A percentile compares a stretch with the other conserved stretches of the same genome.
Conservation (phyloP, 164 flowering plant species). For the Malania oleifera region DNA sequence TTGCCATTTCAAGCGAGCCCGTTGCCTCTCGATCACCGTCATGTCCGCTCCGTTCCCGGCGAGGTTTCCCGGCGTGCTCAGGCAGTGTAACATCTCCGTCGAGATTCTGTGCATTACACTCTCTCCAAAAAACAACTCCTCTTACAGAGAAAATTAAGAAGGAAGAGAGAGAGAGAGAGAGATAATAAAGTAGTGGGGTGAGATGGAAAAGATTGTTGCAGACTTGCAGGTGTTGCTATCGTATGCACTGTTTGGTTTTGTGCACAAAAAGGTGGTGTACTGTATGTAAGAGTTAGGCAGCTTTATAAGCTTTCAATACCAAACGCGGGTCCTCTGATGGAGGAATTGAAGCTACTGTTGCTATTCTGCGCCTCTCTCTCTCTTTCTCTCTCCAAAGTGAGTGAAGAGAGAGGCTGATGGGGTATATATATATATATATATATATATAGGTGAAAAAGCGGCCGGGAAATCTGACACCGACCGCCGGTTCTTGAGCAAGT, state of each 20-base stretch:
- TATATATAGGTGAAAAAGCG: constrained; percentile 8
- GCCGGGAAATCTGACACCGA: constrained; percentile 16
- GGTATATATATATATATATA: constrained; percentile 12
- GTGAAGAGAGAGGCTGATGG: constrained; percentile 1
- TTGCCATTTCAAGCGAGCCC: constrained; percentile 53
- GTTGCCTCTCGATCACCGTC: constrained; percentile 59
- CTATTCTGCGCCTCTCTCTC: background rate
- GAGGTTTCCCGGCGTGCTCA: constrained; percentile 20
- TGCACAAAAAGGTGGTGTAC: background rate
- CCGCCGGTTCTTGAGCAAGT: constrained; percentile 16
- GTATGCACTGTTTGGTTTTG: background rate
- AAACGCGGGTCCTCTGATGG: constrained; percentile 11
- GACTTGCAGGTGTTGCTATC: background rate
- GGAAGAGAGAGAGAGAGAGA: background rate
- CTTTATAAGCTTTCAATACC: constrained; percentile 10
- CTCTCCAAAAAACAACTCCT: too few relatives aligned
- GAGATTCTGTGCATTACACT: constrained; percentile 30
- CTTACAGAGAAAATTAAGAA: background rate
- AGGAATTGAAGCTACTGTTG: too few relatives aligned
- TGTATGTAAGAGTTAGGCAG: constrained; percentile 2
- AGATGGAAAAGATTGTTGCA: background rate
- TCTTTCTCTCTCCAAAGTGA: too few relatives aligned
- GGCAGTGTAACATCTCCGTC: constrained; percentile 51
- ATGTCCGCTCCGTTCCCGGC: constrained; percentile 33
- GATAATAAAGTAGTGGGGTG: background rate